Evolutionary conservation across 139 green algal species (phyloP).

Genomic region (Zygnema circumcarinatum): DNA sequence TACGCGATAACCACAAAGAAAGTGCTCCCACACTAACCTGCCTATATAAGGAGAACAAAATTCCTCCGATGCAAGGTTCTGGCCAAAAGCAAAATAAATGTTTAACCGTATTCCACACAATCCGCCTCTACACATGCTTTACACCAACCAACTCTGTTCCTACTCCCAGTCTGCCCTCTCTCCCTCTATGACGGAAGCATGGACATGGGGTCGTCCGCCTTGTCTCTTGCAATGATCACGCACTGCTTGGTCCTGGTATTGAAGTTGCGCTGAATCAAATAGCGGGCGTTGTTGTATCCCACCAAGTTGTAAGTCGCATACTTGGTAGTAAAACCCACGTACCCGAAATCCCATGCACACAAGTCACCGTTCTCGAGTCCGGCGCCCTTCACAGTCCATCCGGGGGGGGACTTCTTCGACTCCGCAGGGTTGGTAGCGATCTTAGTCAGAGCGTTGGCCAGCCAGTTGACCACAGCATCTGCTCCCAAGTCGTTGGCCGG

Average conservation of each 20-base stretch:
- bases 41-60: no score
- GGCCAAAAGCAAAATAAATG: no score
- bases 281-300: not conserved
- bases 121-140: no score
- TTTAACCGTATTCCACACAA: no score
- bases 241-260: not conserved
- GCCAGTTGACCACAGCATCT: not conserved
- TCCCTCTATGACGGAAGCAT: no score
- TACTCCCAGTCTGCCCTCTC: no score
- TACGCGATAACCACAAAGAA: no score
- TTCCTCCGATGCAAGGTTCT: no score
- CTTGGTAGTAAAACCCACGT: not conserved
- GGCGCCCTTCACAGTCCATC: not conserved
- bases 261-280: not conserved
- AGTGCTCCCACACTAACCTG: no score
- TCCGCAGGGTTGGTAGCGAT: not conserved
- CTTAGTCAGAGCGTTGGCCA: not conserved
- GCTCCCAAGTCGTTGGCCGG: not conserved
- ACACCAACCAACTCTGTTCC: no score
- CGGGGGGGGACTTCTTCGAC: not conserved
- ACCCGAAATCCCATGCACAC: not conserved
- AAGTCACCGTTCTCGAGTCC: not conserved
- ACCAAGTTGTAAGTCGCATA: not conserved
- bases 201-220: not conserved
- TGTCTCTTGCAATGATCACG: not conserved